A percentile compares a stretch with the other conserved stretches of the same genome.
These are phyloP conservation scores for Agarophyton chilense DNA, from an alignment of 23 red algal species.

Conservation along the genomic window DNA sequence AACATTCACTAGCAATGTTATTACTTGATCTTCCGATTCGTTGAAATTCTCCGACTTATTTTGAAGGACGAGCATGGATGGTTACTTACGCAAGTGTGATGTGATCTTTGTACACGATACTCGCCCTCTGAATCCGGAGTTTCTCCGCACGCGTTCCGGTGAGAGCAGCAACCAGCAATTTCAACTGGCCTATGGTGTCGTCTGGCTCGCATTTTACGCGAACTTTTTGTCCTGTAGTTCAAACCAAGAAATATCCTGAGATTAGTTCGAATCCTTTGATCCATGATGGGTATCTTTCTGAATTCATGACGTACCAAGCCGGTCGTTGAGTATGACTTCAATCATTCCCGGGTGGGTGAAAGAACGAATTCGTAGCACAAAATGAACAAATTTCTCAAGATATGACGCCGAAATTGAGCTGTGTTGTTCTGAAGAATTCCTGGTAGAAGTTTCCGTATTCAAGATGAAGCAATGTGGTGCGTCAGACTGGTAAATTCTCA, in stretches of 20 bases:
- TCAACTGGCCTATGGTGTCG: conserved; percentile 86
- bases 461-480: too few species aligned
- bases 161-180: conserved; percentile 80
- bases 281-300: not conserved
- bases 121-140: conserved; percentile 82
- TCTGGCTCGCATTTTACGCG: conserved; percentile 91
- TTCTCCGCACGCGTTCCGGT: conserved; percentile 90
- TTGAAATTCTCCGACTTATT: not conserved
- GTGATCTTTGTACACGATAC: conserved; percentile 91
- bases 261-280: not conserved
- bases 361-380: too few species aligned
- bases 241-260: not conserved
- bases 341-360: too few species aligned
- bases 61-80: not conserved
- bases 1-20: not conserved
- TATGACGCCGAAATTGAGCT: too few species aligned
- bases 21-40: not conserved
- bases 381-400: too few species aligned
- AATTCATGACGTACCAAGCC: conserved; percentile 61
- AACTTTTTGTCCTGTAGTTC: conserved; percentile 42
- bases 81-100: conserved; percentile 79
- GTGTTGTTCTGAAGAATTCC: too few species aligned
- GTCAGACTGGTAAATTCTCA: too few species aligned
- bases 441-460: too few species aligned
- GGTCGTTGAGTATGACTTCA: conserved; percentile 71